A percentile compares a stretch with the other conserved stretches of the same genome.
These are phyloP conservation scores for Lathyrus tuberosus DNA, from an alignment of 306 rosid species.

Conservation along the genomic window DNA sequence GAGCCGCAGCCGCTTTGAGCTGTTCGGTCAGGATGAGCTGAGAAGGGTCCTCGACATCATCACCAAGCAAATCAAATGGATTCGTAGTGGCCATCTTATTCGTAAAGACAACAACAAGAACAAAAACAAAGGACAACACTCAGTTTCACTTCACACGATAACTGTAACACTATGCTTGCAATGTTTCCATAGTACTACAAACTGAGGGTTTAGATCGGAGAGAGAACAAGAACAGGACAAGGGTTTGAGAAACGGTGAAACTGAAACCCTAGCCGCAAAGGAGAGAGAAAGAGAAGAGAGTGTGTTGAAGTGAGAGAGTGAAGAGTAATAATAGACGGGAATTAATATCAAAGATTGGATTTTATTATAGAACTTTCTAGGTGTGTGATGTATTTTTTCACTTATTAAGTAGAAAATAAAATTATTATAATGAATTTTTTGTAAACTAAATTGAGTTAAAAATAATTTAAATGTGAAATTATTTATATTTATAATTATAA, in stretches of 20 bases:
- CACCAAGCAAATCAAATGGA: slow-evolving; percentile 90
- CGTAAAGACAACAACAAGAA: not conserved
- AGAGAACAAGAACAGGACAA: not conserved
- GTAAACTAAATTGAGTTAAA: too few species aligned
- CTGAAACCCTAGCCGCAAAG: slow-evolving; percentile 78
- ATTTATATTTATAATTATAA: too few species aligned
- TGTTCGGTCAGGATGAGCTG: slow-evolving; percentile 67
- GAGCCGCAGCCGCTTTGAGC: slow-evolving; percentile 48
- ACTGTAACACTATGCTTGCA: slow-evolving; percentile 33
- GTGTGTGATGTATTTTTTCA: not conserved
- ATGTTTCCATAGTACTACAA: slow-evolving; percentile 46
- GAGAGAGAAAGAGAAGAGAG: slow-evolving; percentile 29
- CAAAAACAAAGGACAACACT: not conserved
- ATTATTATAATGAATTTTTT: too few species aligned
- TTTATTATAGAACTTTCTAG: slow-evolving; percentile 32
- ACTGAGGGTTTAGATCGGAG: slow-evolving; percentile 29
- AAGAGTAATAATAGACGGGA: not conserved
- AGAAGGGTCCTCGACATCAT: slow-evolving; percentile 91
- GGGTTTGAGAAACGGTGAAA: slow-evolving; percentile 21
- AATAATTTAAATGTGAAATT: too few species aligned
- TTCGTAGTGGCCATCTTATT: slow-evolving; percentile 78
- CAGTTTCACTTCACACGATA: slow-evolving; percentile 8
- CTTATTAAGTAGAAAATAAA: too few species aligned
- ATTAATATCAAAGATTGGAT: slow-evolving; percentile 47
- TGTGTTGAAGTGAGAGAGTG: slow-evolving; percentile 5